Evolutionary conservation across 2,329 filamentous ascomycete species (phyloP).

Genomic region (Ascochyta koolunga): DNA sequence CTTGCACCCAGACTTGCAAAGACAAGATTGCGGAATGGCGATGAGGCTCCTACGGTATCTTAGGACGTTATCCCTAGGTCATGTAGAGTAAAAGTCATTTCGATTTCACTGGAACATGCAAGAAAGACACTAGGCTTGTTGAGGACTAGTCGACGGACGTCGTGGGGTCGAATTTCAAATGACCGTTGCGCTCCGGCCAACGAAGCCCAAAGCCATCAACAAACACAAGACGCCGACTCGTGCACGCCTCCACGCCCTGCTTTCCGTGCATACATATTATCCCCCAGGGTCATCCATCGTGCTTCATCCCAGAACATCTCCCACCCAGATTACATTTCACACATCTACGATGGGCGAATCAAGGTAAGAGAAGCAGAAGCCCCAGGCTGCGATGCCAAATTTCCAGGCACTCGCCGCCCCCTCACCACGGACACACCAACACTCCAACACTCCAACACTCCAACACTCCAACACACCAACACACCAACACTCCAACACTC

Average conservation of each 20-base stretch:
- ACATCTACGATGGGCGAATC: constrained; percentile 65
- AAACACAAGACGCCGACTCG: constrained; percentile 30
- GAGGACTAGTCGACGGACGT: not conserved
- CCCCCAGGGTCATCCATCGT: constrained; percentile 11
- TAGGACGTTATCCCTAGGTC: too few relatives aligned
- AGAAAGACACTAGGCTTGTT: not conserved
- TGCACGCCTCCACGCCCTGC: constrained; percentile 8
- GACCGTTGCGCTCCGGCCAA: constrained; percentile 20
- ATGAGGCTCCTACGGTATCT: too few relatives aligned
- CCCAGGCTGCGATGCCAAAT: constrained; percentile 18
- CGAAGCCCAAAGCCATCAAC: constrained; percentile 27
- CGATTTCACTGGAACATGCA: not conserved
- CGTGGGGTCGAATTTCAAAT: constrained; percentile 30
- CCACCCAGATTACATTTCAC: constrained; percentile 3
- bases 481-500: too few relatives aligned
- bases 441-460: too few relatives aligned
- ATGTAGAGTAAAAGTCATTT: too few relatives aligned
- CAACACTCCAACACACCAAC: too few relatives aligned
- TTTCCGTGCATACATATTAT: constrained; percentile 8
- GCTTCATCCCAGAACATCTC: constrained; percentile 7
- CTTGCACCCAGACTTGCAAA: too few relatives aligned
- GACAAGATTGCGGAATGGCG: too few relatives aligned
- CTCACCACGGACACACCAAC: constrained; percentile 14
- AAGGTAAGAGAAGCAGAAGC: constrained; percentile 53
- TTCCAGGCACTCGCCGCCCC: constrained; percentile 27